Evolutionary conservation across 1,284 basidiomycete species (phyloP).

Genomic region (Vanrija sp.): DNA sequence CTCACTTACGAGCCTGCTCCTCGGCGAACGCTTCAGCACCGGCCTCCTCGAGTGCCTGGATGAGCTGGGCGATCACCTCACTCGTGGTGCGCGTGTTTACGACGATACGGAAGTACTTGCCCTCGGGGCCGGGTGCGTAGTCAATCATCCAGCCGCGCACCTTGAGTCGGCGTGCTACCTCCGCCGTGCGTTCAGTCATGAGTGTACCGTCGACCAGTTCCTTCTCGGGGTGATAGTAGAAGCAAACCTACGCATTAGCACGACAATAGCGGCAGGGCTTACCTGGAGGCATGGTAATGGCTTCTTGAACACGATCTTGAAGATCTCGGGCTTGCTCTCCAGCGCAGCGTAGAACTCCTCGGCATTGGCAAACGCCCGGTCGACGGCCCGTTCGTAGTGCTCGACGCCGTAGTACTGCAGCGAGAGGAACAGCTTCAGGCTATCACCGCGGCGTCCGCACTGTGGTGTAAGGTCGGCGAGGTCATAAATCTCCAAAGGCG

Average conservation of each 20-base stretch:
- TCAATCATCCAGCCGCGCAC: conserved; percentile 29
- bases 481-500: conserved; percentile 25
- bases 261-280: background rate
- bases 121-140: conserved; percentile 29
- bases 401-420: conserved; percentile 45
- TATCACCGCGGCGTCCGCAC: conserved; percentile 48
- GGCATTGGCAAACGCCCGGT: conserved; percentile 26
- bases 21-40: conserved; percentile 2
- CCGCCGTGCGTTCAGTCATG: conserved; percentile 15
- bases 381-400: conserved; percentile 38
- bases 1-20: background rate
- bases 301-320: conserved; percentile 15
- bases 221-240: conserved; percentile 23
- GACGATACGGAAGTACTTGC: conserved; percentile 27
- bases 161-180: conserved; percentile 18
- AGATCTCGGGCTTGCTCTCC: background rate
- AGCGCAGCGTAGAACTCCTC: conserved; percentile 16
- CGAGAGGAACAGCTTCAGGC: conserved; percentile 48
- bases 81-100: conserved; percentile 13
- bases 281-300: conserved; percentile 22
- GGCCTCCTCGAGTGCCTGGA: conserved; percentile 14
- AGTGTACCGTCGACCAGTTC: background rate
- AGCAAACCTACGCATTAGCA: conserved; percentile 20
- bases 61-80: conserved; percentile 11
- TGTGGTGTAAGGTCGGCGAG: conserved; percentile 36